Evolutionary conservation across 2,329 filamentous ascomycete genomes (phyloP).

Genomic region (Diplocarpon mali): DNA sequence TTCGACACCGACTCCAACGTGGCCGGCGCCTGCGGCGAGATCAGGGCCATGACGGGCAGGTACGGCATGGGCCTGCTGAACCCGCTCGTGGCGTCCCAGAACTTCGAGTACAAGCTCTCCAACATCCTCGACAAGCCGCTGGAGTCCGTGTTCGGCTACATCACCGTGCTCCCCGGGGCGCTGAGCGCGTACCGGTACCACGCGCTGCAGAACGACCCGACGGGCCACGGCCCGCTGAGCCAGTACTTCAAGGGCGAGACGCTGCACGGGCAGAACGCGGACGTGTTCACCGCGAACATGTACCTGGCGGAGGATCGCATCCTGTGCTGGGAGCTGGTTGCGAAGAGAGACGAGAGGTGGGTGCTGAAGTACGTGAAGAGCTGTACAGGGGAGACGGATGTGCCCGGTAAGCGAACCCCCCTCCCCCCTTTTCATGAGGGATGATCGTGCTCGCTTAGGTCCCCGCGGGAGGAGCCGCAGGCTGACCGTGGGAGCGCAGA

Average conservation of each 20-base stretch:
- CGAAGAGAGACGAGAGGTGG: slow-evolving; percentile 90
- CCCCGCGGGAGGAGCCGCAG: no score
- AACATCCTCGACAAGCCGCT: slow-evolving; percentile 97
- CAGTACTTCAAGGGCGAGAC: slow-evolving; percentile 99
- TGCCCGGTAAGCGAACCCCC: slow-evolving; percentile 59
- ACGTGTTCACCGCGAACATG: slow-evolving; percentile 97
- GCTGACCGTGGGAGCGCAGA: slow-evolving; percentile 39
- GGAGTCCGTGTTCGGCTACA: slow-evolving; percentile 96
- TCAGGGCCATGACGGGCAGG: slow-evolving; percentile 91
- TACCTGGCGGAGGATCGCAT: slow-evolving; percentile 86
- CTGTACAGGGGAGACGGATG: slow-evolving; percentile 94
- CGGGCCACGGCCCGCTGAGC: slow-evolving; percentile 85
- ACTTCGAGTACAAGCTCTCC: slow-evolving; percentile 99
- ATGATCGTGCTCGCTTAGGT: no score
- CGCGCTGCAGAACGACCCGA: slow-evolving; percentile 91
- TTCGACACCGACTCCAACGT: slow-evolving; percentile 98
- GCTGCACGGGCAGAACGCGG: slow-evolving; percentile 86
- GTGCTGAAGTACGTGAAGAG: slow-evolving; percentile 96
- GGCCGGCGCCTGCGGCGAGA: slow-evolving; percentile 92
- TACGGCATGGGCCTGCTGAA: slow-evolving; percentile 77
- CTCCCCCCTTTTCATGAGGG: neutral
- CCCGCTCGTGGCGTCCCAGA: slow-evolving; percentile 89
- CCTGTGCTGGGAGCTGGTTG: slow-evolving; percentile 88
- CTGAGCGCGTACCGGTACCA: slow-evolving; percentile 93
- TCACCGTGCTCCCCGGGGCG: slow-evolving; percentile 90